Evolutionary conservation across 805 yeast species (phyloP).

Genomic region (Clavispora asparagi): DNA sequence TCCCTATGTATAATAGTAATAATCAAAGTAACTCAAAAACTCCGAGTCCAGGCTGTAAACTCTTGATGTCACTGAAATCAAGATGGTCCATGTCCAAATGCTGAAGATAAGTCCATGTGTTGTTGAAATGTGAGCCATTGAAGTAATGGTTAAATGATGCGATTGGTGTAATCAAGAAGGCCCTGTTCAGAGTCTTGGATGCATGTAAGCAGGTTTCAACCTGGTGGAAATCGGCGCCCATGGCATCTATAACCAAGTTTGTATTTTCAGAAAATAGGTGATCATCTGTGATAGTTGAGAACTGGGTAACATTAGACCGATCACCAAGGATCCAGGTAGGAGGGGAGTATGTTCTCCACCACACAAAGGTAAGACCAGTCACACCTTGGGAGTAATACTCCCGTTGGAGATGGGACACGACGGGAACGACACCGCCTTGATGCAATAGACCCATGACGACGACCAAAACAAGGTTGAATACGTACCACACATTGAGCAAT

Average conservation of each 20-base stretch:
- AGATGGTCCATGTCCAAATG: slow-evolving; percentile 77
- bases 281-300: slow-evolving; percentile 12
- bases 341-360: slow-evolving; percentile 96
- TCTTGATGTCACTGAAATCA: slow-evolving; percentile 42
- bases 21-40: slow-evolving; percentile 38
- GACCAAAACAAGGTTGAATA: slow-evolving; percentile 57
- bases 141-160: slow-evolving; percentile 31
- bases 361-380: slow-evolving; percentile 43
- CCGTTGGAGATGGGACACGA: slow-evolving; percentile 39
- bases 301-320: slow-evolving; percentile 9
- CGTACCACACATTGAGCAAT: slow-evolving; percentile 45
- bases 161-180: slow-evolving; percentile 36
- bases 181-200: slow-evolving; percentile 2
- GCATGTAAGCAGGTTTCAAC: slow-evolving; percentile 18
- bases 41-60: slow-evolving; percentile 61
- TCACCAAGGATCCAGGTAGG: slow-evolving; percentile 76
- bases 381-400: not conserved
- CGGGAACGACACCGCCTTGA: slow-evolving; percentile 85
- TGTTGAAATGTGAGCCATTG: slow-evolving; percentile 36
- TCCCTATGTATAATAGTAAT: slow-evolving; percentile 1
- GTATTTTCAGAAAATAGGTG: slow-evolving; percentile 2
- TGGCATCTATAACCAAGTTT: slow-evolving; percentile 38
- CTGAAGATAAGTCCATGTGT: slow-evolving; percentile 27
- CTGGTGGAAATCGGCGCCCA: slow-evolving; percentile 37
- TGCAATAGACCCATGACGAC: slow-evolving; percentile 75